Evolutionary conservation across 306 rosid genomes (phyloP).

Genomic region (Glycyrrhiza uralensis): DNA sequence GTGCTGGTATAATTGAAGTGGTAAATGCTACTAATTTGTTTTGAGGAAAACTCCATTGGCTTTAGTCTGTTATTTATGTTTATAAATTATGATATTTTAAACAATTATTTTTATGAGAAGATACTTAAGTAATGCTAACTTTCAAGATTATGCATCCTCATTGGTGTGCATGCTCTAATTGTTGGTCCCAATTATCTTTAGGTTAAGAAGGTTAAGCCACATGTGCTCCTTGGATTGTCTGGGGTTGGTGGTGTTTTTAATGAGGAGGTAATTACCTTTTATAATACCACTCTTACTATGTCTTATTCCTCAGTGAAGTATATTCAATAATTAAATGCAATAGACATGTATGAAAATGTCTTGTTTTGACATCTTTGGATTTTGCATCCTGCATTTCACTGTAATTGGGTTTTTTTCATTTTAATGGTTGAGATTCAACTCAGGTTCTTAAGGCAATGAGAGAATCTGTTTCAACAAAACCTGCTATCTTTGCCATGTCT

Average conservation of each 20-base stretch:
- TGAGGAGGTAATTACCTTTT: conserved; percentile 67
- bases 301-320: not conserved
- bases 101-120: not conserved
- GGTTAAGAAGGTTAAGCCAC: conserved; percentile 92
- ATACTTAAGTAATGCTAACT: conserved; percentile 10
- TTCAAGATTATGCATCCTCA: conserved; percentile 2
- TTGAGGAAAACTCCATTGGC: not conserved
- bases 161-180: conserved; percentile 16
- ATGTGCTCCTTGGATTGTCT: conserved; percentile 95
- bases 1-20: conserved; percentile 88
- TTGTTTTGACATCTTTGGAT: conserved; percentile 19
- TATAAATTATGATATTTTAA: not conserved
- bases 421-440: conserved; percentile 36
- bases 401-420: conserved; percentile 28
- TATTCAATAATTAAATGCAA: conserved; percentile 8
- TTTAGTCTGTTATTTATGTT: not conserved
- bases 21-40: conserved; percentile 48
- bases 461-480: conserved; percentile 91
- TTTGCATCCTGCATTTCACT: conserved; percentile 21
- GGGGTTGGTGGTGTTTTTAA: conserved; percentile 95
- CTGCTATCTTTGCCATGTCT: conserved; percentile 98
- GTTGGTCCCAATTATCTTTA: conserved; percentile 32
- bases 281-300: conserved; percentile 13
- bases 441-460: conserved; percentile 96
- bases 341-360: conserved; percentile 19